Conservation (phyloP, 345 rosid genomes). For the Bretschneidera sinensis region DNA sequence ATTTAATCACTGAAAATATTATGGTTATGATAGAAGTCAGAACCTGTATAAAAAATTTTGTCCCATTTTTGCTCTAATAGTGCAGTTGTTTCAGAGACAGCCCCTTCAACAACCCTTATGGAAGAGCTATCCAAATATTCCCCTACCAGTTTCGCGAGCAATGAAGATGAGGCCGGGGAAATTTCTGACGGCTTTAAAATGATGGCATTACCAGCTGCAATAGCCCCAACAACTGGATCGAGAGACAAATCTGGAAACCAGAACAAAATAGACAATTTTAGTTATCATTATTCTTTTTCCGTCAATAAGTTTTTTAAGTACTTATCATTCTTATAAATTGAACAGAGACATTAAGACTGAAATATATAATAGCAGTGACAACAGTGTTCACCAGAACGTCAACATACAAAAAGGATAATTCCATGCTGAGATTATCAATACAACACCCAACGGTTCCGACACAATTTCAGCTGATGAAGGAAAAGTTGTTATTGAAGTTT, state of each 20-base stretch:
- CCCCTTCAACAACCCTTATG: conserved; percentile 80
- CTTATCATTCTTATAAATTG: background rate
- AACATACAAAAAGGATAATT: conserved; percentile 84
- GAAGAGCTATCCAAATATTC: conserved; percentile 65
- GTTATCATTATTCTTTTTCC: background rate
- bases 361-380: background rate
- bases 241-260: conserved; percentile 73
- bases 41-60: conserved; percentile 96
- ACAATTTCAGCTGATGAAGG: conserved; percentile 93
- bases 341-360: background rate
- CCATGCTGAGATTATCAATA: conserved; percentile 91
- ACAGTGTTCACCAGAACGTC: conserved; percentile 8
- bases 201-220: conserved; percentile 87
- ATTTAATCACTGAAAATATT: too few species aligned
- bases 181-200: conserved; percentile 94
- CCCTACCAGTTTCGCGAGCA: conserved; percentile 57
- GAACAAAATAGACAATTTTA: background rate
- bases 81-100: conserved; percentile 66
- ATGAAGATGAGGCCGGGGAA: conserved; percentile 68
- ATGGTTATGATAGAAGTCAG: background rate
- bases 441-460: conserved; percentile 90
- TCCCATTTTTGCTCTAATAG: conserved; percentile 96
- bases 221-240: conserved; percentile 93
- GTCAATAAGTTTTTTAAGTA: conserved; percentile 4
- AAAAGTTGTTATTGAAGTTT: conserved; percentile 69